These are phyloP conservation scores for Hippophae gyantsensis DNA, from an alignment of 306 rosid species.

Conservation along the genomic window DNA sequence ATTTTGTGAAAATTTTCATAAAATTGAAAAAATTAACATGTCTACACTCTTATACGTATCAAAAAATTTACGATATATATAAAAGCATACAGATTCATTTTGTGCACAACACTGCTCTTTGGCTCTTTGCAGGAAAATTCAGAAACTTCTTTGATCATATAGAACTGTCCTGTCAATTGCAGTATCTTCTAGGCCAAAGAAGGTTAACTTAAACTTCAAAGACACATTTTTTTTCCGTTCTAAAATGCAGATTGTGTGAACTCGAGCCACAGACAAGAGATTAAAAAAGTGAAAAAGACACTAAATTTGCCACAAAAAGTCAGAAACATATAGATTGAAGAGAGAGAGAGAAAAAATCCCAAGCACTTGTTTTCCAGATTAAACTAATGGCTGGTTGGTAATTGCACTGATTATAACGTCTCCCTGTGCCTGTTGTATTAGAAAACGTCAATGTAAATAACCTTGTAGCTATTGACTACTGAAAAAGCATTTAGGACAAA, in stretches of 20 bases:
- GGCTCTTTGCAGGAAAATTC: too few relatives aligned
- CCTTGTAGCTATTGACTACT: not conserved
- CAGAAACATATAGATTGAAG: not conserved
- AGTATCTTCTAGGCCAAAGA: too few relatives aligned
- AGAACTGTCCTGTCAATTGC: too few relatives aligned
- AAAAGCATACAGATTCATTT: too few relatives aligned
- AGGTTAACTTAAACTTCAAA: not conserved
- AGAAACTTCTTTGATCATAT: too few relatives aligned
- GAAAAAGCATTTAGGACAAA: not conserved
- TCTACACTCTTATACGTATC: too few relatives aligned
- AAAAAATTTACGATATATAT: too few relatives aligned
- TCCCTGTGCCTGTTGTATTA: not conserved
- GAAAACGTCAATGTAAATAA: not conserved
- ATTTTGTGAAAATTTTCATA: too few relatives aligned
- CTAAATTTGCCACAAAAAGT: not conserved
- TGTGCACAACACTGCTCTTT: too few relatives aligned
- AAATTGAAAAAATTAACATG: too few relatives aligned
- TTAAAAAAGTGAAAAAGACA: not conserved
- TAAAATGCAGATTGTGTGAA: not conserved
- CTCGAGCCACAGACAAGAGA: not conserved
- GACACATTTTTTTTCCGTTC: not conserved
- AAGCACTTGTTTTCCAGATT: too few relatives aligned
- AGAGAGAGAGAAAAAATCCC: not conserved
- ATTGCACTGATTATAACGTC: not conserved
- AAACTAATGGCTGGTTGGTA: conserved; percentile 1